Conservation (phyloP, 1,284 basidiomycete genomes). For the Trametes pubescens region DNA sequence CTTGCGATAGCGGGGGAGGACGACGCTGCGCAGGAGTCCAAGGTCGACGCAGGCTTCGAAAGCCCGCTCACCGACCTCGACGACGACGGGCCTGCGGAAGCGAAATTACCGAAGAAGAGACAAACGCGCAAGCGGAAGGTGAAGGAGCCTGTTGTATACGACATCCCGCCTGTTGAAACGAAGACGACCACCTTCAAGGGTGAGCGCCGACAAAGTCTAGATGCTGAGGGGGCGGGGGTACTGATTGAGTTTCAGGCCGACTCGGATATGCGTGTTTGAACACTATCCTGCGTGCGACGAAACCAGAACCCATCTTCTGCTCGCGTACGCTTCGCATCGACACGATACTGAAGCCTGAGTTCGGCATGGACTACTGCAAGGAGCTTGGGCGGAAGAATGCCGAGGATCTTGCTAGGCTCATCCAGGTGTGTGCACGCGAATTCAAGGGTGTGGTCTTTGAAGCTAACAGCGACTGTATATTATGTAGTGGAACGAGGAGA, state of each 20-base stretch:
- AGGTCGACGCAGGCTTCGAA: slow-evolving; percentile 34
- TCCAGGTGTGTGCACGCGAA: slow-evolving; percentile 44
- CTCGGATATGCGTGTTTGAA: slow-evolving; percentile 88
- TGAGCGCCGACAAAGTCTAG: slow-evolving; percentile 26
- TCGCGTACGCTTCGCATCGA: slow-evolving; percentile 63
- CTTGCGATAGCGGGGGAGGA: neutral
- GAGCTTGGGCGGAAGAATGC: slow-evolving; percentile 81
- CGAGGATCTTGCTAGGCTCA: slow-evolving; percentile 74
- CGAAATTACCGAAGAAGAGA: slow-evolving; percentile 43
- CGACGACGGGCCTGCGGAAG: slow-evolving; percentile 28
- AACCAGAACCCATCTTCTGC: slow-evolving; percentile 78
- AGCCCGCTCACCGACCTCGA: slow-evolving; percentile 40
- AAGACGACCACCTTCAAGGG: slow-evolving; percentile 76
- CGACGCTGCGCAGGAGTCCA: neutral
- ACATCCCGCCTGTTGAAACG: slow-evolving; percentile 73
- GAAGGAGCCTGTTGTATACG: slow-evolving; percentile 68
- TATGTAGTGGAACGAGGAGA: slow-evolving; percentile 82
- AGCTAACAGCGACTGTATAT: neutral
- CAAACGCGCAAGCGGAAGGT: slow-evolving; percentile 54
- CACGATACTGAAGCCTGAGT: slow-evolving; percentile 78
- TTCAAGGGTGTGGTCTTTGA: neutral
- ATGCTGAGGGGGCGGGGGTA: neutral
- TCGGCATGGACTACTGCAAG: slow-evolving; percentile 77
- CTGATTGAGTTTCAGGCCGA: slow-evolving; percentile 49
- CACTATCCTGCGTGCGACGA: slow-evolving; percentile 77